Evolutionary conservation across 768 basidiomycete species (phyloP), one percentile per base, ranked within the genome.

Genomic region (Serendipita sp.): DNA sequence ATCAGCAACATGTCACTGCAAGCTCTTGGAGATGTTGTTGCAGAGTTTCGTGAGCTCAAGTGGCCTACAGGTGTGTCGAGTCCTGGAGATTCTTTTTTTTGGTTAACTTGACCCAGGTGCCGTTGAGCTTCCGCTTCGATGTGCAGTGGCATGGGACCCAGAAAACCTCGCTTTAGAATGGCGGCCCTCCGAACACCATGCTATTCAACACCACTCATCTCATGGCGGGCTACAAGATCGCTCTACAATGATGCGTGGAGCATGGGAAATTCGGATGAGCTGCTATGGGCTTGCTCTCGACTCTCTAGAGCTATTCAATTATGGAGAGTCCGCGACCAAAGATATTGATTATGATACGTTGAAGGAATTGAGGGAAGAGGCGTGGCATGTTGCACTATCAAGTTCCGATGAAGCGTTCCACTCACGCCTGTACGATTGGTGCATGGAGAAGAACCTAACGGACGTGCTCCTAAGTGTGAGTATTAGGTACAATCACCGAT

Each of bases 381-480:
- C 93, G 0, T 96, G 93, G 72, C 85, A 88, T 41, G 79, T 93
- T 65, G 90, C 91, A 0, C 86, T 97, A 65, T 78, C 83, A 3
- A 85, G 86, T 69, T 82, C 87, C 36, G 96, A 98, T 72, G 86
- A 92, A 69, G 83, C 94, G 76, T 97, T 98, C 76, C 93, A 98
- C 74, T 91, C 88, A 36, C 85, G 85, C 16, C 73, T 99, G 66
- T 99, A 99, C 71, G 91, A 96, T 69, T 98, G 96, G 96, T 77
- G 94, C 58, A 88, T 96, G 48, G 76, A 77, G 34, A 83, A 83
- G 36, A 83, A 85, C 3, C 77, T 91, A 68, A 87, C 90, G 28
- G 91, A 97, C 71, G 89, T 92, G 70, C 76, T 99, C 16, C 78
- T 98, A 44, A 92, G 94, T 80, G 95, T 93, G 66, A 47, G 83